These are phyloP conservation scores for Trichoderma sp. DNA, from an alignment of 2,329 filamentous ascomycete genomes.

Conservation along the genomic window DNA sequence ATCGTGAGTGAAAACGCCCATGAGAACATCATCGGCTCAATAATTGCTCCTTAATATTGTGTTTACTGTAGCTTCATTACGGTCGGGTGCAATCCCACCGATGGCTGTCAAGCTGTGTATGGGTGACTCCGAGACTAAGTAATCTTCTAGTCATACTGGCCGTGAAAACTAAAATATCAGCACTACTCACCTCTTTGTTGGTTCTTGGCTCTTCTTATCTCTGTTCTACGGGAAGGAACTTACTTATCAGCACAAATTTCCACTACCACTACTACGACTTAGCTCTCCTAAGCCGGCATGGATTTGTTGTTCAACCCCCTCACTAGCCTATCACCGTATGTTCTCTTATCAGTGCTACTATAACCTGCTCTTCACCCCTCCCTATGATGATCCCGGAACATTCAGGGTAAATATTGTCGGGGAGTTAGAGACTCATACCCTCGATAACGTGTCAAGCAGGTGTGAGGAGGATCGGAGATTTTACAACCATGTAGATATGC, in stretches of 20 bases:
- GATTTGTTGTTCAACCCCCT: background rate
- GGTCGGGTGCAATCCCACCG: background rate
- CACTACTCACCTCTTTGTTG: background rate
- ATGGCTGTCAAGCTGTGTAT: background rate
- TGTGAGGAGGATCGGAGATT: background rate
- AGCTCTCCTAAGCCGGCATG: background rate
- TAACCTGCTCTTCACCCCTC: background rate
- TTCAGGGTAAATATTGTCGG: background rate
- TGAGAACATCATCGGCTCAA: background rate
- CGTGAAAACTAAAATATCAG: background rate
- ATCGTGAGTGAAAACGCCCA: background rate
- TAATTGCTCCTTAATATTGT: background rate
- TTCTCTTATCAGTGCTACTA: background rate
- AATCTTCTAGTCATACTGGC: background rate
- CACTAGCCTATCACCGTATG: background rate
- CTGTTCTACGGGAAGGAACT: background rate
- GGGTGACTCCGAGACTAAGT: background rate
- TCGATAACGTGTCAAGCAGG: background rate
- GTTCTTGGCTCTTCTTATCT: background rate
- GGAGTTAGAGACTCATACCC: background rate
- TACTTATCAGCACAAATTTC: background rate
- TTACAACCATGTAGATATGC: background rate
- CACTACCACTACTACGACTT: background rate
- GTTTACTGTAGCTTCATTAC: background rate
- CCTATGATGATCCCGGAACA: background rate